These are phyloP conservation scores for Melampsora americana DNA, from an alignment of 1,284 basidiomycete genomes.

Conservation along the genomic window DNA sequence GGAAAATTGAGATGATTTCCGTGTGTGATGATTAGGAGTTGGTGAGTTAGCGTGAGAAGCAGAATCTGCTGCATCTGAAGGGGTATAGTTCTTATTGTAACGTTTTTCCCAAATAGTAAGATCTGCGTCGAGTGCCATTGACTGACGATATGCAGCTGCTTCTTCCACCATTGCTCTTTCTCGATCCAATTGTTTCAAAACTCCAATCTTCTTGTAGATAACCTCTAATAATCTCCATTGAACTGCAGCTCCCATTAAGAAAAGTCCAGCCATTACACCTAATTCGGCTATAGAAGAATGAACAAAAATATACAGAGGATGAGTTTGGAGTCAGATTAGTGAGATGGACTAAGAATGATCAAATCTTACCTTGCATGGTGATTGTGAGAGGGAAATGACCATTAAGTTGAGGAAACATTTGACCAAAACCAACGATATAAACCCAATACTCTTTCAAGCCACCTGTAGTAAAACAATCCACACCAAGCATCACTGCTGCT, in stretches of 20 bases:
- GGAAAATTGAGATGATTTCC: constrained; percentile 35
- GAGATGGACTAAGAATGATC: background rate
- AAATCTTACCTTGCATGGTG: constrained; percentile 32
- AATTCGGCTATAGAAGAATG: constrained; percentile 24
- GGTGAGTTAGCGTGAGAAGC: constrained; percentile 9
- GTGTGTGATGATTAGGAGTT: constrained; percentile 3
- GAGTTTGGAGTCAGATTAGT: background rate
- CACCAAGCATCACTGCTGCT: constrained; percentile 38
- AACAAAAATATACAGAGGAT: background rate
- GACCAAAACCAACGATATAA: constrained; percentile 35
- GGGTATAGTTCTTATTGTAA: background rate
- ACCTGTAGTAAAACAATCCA: constrained; percentile 38
- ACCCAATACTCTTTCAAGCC: constrained; percentile 43
- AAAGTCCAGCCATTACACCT: constrained; percentile 37
- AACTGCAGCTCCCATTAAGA: constrained; percentile 35
- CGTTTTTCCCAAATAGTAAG: constrained; percentile 32
- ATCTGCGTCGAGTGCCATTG: constrained; percentile 39
- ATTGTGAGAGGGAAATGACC: constrained; percentile 31
- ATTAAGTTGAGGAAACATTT: constrained; percentile 13
- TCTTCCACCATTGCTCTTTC: constrained; percentile 27
- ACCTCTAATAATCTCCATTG: constrained; percentile 41
- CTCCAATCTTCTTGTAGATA: constrained; percentile 28
- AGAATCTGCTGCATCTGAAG: constrained; percentile 5
- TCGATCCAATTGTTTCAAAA: constrained; percentile 20
- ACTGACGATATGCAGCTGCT: constrained; percentile 38